phyloP scores from a whole-genome alignment of 176 grass and related monocot species.

The bread wheat (Triticum aestivum) region DNA sequence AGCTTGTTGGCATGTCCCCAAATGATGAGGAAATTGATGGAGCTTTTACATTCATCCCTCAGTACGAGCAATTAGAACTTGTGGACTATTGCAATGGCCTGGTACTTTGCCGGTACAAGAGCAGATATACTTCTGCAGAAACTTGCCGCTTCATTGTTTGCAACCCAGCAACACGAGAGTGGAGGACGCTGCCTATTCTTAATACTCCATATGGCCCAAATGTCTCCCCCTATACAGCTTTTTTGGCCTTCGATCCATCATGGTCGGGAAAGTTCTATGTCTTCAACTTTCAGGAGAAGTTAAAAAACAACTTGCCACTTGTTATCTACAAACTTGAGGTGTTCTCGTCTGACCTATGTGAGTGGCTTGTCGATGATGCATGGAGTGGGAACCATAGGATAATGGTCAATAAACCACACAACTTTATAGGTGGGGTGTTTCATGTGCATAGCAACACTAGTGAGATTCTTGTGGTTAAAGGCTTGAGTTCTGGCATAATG shows the following conservation, averaged over 20 bases:
- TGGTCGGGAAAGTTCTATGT: constrained; percentile 26
- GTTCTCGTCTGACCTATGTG: neutral
- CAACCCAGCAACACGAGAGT: constrained; percentile 40
- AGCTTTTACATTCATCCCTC: constrained; percentile 30
- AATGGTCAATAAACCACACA: neutral
- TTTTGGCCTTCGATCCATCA: constrained; percentile 33
- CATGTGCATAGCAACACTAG: neutral
- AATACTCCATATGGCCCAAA: neutral
- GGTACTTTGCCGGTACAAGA: constrained; percentile 37
- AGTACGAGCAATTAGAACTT: constrained; percentile 2
- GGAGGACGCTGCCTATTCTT: constrained; percentile 26
- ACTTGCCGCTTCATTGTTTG: constrained; percentile 23
- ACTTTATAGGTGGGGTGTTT: neutral
- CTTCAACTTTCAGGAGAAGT: constrained; percentile 8
- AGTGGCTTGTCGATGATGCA: neutral
- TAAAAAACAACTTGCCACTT: neutral
- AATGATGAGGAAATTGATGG: neutral
- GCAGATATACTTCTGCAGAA: neutral
- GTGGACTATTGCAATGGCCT: constrained; percentile 51
- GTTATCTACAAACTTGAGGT: constrained; percentile 8
- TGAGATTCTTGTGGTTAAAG: neutral
- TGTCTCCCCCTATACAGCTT: neutral
- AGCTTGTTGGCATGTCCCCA: neutral
- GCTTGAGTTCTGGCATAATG: neutral
- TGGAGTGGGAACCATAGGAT: neutral